Evolutionary conservation across 2,329 filamentous ascomycete genomes (phyloP).

Genomic region (Stachybotrys chartarum): DNA sequence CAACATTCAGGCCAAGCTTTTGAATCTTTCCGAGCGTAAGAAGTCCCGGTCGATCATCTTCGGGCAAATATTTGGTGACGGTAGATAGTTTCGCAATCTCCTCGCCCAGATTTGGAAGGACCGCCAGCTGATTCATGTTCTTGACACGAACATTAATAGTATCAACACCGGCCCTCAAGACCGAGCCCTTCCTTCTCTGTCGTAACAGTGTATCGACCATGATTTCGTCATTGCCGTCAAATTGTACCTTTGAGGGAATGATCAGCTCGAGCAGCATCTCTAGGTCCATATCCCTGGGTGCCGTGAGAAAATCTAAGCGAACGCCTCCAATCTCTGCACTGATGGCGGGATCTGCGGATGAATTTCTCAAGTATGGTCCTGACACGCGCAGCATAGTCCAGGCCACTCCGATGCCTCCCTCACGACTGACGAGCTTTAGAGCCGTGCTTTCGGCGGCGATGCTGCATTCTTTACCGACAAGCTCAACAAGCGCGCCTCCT

Average conservation of each 20-base stretch:
- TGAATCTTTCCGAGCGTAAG: conserved; percentile 66
- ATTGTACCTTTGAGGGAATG: conserved; percentile 86
- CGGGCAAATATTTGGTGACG: conserved; percentile 89
- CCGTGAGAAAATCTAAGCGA: conserved; percentile 62
- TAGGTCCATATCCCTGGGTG: conserved; percentile 73
- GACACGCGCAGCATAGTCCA: conserved; percentile 69
- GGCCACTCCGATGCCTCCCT: conserved; percentile 62
- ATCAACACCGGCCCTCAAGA: conserved; percentile 64
- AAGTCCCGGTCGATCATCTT: conserved; percentile 88
- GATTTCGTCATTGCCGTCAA: conserved; percentile 82
- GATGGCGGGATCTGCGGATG: conserved; percentile 51
- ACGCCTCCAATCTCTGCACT: conserved; percentile 57
- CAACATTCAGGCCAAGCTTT: conserved; percentile 52
- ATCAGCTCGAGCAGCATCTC: conserved; percentile 78
- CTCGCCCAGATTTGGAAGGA: conserved; percentile 63
- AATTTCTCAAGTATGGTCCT: conserved; percentile 57
- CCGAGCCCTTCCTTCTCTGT: conserved; percentile 78
- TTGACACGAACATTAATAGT: conserved; percentile 55
- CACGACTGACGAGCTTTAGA: conserved; percentile 71
- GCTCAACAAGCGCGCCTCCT: conserved; percentile 65
- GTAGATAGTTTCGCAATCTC: conserved; percentile 78
- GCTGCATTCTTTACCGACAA: conserved; percentile 73
- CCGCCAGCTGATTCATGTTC: conserved; percentile 57
- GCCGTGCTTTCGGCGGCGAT: conserved; percentile 71
- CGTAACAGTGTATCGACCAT: conserved; percentile 85